phyloP scores from a whole-genome alignment of 148 eudicot species.

The Pharnaceum exiguum region DNA sequence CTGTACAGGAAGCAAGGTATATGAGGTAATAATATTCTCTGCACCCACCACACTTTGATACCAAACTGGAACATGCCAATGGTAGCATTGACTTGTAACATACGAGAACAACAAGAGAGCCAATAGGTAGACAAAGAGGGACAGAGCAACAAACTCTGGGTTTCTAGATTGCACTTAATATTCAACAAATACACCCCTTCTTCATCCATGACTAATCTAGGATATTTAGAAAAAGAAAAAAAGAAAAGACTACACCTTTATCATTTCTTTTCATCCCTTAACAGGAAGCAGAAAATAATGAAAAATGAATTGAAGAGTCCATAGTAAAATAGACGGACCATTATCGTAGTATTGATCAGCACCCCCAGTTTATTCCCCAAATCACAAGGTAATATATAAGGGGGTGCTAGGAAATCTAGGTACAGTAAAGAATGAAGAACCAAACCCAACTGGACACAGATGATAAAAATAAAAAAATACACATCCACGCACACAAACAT shows the following conservation, averaged over 20 bases:
- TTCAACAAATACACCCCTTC: slow-evolving; percentile 9
- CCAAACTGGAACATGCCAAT: slow-evolving; percentile 20
- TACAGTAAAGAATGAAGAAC: slow-evolving; percentile 49
- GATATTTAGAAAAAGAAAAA: background rate
- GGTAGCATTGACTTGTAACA: slow-evolving; percentile 29
- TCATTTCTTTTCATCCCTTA: slow-evolving; percentile 3
- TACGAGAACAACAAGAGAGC: background rate
- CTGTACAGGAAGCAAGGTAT: slow-evolving; percentile 21
- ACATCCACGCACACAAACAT: slow-evolving; percentile 43
- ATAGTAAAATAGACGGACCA: slow-evolving; percentile 15
- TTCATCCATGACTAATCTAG: slow-evolving; percentile 4
- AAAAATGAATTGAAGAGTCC: background rate
- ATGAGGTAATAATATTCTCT: slow-evolving; percentile 6
- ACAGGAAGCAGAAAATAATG: slow-evolving; percentile 7
- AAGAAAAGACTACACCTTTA: background rate
- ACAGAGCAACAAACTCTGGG: slow-evolving; percentile 3
- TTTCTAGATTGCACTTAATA: slow-evolving; percentile 4
- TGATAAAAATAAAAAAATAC: slow-evolving; percentile 26
- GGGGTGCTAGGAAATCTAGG: slow-evolving; percentile 51
- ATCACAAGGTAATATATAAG: slow-evolving; percentile 23
- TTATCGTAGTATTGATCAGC: slow-evolving; percentile 20
- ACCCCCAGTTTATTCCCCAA: slow-evolving; percentile 49
- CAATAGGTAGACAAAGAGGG: background rate
- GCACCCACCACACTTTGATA: slow-evolving; percentile 15
- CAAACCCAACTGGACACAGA: slow-evolving; percentile 45